Evolutionary conservation across 257 asterid species (phyloP).

Genomic region (Gynochthodes officinalis): DNA sequence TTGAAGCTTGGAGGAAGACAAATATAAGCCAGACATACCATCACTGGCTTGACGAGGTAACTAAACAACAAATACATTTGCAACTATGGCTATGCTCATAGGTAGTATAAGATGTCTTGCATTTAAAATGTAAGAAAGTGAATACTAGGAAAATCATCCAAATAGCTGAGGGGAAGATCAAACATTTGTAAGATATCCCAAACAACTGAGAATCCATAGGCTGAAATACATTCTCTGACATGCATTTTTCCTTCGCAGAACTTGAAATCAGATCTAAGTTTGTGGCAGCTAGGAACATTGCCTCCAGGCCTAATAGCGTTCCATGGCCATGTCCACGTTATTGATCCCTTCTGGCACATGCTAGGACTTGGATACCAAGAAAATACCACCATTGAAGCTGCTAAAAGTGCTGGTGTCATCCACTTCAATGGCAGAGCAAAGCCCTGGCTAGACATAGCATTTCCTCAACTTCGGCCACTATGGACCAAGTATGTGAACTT

Average conservation of each 20-base stretch:
- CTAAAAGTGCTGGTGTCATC: constrained; percentile 75
- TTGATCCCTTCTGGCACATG: constrained; percentile 95
- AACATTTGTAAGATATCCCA: constrained; percentile 1
- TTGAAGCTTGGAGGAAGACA: constrained; percentile 86
- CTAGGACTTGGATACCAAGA: constrained; percentile 93
- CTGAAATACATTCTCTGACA: constrained; percentile 2
- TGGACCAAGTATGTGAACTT: constrained; percentile 81
- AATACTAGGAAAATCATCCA: neutral
- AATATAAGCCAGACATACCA: constrained; percentile 75
- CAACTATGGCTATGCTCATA: neutral
- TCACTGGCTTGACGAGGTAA: constrained; percentile 84
- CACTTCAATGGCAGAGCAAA: constrained; percentile 96
- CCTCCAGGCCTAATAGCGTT: constrained; percentile 96
- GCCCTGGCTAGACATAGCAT: constrained; percentile 98
- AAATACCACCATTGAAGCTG: constrained; percentile 61
- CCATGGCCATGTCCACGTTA: constrained; percentile 67
- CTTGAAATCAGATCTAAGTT: constrained; percentile 80
- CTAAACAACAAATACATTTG: neutral
- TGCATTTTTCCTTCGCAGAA: constrained; percentile 47
- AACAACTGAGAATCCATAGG: neutral
- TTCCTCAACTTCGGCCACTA: constrained; percentile 70
- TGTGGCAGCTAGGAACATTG: constrained; percentile 96
- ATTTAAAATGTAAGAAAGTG: neutral
- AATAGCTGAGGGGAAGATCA: neutral
- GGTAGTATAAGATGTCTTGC: neutral